Conservation (phyloP, 2,329 filamentous ascomycete species). For the Aspergillus sp. region DNA sequence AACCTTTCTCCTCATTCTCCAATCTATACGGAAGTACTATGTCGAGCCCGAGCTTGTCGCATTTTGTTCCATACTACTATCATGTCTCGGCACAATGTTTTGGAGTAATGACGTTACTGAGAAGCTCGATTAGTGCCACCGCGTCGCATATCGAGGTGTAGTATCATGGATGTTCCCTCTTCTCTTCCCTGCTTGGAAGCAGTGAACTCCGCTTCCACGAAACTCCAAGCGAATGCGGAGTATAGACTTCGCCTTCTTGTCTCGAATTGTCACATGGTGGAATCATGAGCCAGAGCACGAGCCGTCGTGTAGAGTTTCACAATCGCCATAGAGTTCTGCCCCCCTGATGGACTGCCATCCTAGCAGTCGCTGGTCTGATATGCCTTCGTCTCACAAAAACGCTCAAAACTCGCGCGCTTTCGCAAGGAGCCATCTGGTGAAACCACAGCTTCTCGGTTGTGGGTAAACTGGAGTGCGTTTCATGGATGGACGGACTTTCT, state of each 20-base stretch:
- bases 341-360: neutral
- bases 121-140: too few species aligned
- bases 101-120: too few species aligned
- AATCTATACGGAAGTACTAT: neutral
- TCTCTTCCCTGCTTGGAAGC: neutral
- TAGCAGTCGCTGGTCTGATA: neutral
- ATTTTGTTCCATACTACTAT: neutral
- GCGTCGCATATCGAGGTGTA: too few species aligned
- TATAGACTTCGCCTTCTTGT: neutral
- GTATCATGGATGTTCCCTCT: too few species aligned
- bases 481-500: neutral
- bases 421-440: neutral
- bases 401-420: neutral
- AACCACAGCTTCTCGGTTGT: neutral
- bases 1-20: neutral
- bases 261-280: constrained; percentile 6
- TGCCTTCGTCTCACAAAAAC: neutral
- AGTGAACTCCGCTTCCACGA: neutral
- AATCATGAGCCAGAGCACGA: constrained; percentile 4
- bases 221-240: neutral
- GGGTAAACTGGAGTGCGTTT: neutral
- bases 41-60: neutral
- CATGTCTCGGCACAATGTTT: too few species aligned
- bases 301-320: constrained; percentile 6
- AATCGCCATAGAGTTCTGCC: neutral